Conservation (phyloP, 805 yeast species). For the Ogataea paradorogensis region DNA sequence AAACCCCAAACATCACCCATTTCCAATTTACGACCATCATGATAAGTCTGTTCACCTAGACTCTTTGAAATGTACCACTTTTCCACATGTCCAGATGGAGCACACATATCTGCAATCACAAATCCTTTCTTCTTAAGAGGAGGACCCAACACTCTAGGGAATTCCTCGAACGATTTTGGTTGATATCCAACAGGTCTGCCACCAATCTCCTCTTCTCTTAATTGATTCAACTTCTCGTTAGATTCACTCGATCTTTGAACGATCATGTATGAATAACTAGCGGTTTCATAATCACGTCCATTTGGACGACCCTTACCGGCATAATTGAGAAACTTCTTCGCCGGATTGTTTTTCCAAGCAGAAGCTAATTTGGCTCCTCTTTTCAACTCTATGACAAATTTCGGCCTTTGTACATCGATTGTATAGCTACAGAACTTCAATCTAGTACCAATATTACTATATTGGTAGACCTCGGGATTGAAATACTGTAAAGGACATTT, state of each 20-base stretch:
- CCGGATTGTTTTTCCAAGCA: conserved; percentile 60
- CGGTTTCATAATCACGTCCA: conserved; percentile 66
- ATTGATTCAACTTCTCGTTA: conserved; percentile 13
- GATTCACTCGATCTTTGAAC: conserved; percentile 57
- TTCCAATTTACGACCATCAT: conserved; percentile 84
- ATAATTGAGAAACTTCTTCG: conserved; percentile 44
- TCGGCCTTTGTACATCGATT: conserved; percentile 73
- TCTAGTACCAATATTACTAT: conserved; percentile 51
- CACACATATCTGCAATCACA: conserved; percentile 75
- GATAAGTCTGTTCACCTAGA: conserved; percentile 68
- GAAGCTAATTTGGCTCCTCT: conserved; percentile 74
- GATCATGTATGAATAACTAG: conserved; percentile 72
- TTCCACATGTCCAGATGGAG: conserved; percentile 76
- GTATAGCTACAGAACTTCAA: conserved; percentile 74
- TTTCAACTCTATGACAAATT: conserved; percentile 76
- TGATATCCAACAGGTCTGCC: conserved; percentile 27
- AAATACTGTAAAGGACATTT: conserved; percentile 82
- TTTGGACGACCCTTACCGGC: conserved; percentile 78
- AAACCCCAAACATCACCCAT: conserved; percentile 88
- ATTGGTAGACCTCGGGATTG: conserved; percentile 62
- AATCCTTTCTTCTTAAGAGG: conserved; percentile 83
- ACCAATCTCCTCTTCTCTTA: conserved; percentile 16
- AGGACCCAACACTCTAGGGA: conserved; percentile 71
- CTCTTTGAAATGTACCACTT: conserved; percentile 86
- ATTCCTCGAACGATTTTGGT: conserved; percentile 35